Conservation (phyloP, 495 filamentous ascomycete genomes). For the Copromyces sp. region DNA sequence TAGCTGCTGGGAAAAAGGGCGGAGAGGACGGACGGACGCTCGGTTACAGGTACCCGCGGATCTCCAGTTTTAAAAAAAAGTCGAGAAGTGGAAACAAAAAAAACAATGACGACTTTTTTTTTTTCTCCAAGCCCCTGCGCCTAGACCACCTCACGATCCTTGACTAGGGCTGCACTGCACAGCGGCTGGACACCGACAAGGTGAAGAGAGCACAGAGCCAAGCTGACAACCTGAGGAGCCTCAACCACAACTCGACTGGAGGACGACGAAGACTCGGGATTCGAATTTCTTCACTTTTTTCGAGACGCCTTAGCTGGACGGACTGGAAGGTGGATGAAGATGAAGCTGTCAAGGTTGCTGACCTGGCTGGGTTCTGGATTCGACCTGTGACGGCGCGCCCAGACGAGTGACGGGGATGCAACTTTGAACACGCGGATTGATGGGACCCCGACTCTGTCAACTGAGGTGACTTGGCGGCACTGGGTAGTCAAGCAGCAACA, state of each 20-base stretch:
- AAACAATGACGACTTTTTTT: slow-evolving; percentile 15
- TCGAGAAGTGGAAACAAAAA: neutral
- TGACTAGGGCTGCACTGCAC: neutral
- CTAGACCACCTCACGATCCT: neutral
- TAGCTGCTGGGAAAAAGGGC: neutral
- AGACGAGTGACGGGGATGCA: neutral
- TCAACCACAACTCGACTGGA: neutral
- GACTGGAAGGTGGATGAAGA: neutral
- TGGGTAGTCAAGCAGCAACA: neutral
- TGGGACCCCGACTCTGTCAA: neutral
- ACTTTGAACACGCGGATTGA: neutral
- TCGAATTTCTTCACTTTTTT: neutral
- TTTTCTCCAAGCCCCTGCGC: slow-evolving; percentile 4
- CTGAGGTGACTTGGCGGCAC: neutral
- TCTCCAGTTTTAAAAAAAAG: slow-evolving; percentile 3
- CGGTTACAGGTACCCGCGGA: neutral
- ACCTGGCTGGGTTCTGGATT: neutral
- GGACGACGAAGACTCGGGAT: neutral
- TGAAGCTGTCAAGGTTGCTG: neutral
- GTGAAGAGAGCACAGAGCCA: neutral
- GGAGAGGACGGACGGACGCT: neutral
- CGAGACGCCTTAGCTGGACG: neutral
- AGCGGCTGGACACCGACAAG: neutral
- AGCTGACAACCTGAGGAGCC: neutral
- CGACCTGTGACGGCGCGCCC: neutral